phyloP scores from a whole-genome alignment of 805 yeast species.

The Ogataea minuta region DNA sequence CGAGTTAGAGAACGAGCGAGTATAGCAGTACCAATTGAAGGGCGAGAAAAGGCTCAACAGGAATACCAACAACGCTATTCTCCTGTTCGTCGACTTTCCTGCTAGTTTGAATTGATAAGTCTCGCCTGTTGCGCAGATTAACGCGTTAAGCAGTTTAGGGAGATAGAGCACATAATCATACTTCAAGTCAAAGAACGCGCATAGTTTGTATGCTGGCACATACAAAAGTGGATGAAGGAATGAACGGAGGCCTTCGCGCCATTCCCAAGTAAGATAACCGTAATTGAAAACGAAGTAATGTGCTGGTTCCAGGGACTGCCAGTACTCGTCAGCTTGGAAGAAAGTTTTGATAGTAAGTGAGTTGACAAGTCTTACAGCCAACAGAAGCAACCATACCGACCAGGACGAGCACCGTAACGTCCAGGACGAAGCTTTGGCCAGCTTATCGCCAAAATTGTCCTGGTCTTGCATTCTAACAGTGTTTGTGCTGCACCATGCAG shows the following conservation, averaged over 20 bases:
- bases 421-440: too few relatives aligned
- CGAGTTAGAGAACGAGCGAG: conserved; percentile 84
- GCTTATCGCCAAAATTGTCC: neutral
- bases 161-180: conserved; percentile 41
- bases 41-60: conserved; percentile 57
- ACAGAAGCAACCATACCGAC: conserved; percentile 17
- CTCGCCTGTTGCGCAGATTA: conserved; percentile 73
- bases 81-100: conserved; percentile 28
- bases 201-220: conserved; percentile 41
- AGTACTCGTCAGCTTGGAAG: conserved; percentile 96
- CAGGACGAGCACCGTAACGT: too few relatives aligned
- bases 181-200: conserved; percentile 35
- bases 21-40: conserved; percentile 77
- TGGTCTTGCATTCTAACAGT: neutral
- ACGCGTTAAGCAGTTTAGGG: conserved; percentile 71
- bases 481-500: conserved; percentile 5
- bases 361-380: conserved; percentile 55
- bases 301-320: conserved; percentile 93
- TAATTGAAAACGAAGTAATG: conserved; percentile 70
- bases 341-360: conserved; percentile 66
- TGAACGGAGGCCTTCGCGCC: conserved; percentile 74
- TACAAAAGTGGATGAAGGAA: conserved; percentile 78
- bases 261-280: conserved; percentile 94
- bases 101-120: conserved; percentile 49
- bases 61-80: conserved; percentile 43